Evolutionary conservation across 2,329 filamentous ascomycete genomes (phyloP).

Genomic region (Nemania sp.): DNA sequence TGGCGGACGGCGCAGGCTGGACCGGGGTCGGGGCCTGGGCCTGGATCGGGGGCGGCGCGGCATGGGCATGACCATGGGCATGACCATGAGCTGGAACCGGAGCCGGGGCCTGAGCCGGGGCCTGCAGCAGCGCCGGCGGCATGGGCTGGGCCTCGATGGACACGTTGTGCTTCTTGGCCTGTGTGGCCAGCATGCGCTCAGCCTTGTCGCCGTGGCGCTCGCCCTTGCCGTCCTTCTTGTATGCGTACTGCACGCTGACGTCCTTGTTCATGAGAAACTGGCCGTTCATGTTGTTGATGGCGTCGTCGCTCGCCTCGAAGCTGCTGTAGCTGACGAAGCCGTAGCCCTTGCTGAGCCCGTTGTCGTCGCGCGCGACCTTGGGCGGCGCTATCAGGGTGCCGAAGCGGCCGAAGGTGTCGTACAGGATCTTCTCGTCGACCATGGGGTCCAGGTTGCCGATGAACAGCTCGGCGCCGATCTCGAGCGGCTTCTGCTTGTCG

Average conservation of each 20-base stretch:
- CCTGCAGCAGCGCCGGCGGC: slow-evolving; percentile 70
- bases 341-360: slow-evolving; percentile 88
- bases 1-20: slow-evolving; percentile 22
- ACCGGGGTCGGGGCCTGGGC: slow-evolving; percentile 35
- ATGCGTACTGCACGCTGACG: slow-evolving; percentile 94
- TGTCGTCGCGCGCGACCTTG: slow-evolving; percentile 90
- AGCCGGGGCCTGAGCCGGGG: slow-evolving; percentile 35
- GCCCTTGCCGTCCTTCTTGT: slow-evolving; percentile 98
- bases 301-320: slow-evolving; percentile 92
- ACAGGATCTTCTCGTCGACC: slow-evolving; percentile 94
- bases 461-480: slow-evolving; percentile 96
- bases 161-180: slow-evolving; percentile 94
- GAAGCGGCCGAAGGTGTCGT: slow-evolving; percentile 91
- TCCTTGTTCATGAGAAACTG: slow-evolving; percentile 98
- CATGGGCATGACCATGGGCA: slow-evolving; percentile 9
- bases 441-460: slow-evolving; percentile 92
- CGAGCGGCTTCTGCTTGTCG: slow-evolving; percentile 90
- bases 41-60: slow-evolving; percentile 56
- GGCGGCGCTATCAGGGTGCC: slow-evolving; percentile 81
- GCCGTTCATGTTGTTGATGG: slow-evolving; percentile 89
- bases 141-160: slow-evolving; percentile 77
- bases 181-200: slow-evolving; percentile 85
- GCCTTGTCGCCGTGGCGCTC: slow-evolving; percentile 94
- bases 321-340: slow-evolving; percentile 92
- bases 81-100: slow-evolving; percentile 28